Evolutionary conservation across 208 protist genomes (phyloP), one percentile per base, ranked within the genome.

Genomic region (Acanthamoeba lenticulata): DNA sequence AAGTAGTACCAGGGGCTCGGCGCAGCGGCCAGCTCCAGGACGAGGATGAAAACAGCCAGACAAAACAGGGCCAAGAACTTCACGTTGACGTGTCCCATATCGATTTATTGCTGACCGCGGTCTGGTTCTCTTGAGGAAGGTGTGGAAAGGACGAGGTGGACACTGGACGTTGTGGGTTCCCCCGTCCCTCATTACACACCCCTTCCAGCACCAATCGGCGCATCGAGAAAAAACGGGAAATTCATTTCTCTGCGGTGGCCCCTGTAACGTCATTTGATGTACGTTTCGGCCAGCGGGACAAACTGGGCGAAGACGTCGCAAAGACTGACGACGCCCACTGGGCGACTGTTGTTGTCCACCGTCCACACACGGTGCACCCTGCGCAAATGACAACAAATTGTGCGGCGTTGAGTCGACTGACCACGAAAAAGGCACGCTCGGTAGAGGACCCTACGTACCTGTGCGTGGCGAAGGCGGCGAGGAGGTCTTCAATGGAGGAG

Each of bases 311-410:
- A 29, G 6, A 79, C 36, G 19, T 79, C 69, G 38, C 38, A 79
- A 0, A 79, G 69, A 32, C 69, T 79, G 17, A 79, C 69, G 19
- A 79, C 69, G 36, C 69, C 69, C 69, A 79, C 69, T 1, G 69
- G 69, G 34, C 27, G 40, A 36, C 34, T 79, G 69, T 79, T 79
- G 69, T 36, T 79, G 69, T 79, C 69, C 69, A 79, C 69, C 36
- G 38, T 45, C 69, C 69, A 79, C 69, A 79, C 32, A 21, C 69
- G 69, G 24, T 79, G 69, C 32, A 79, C 69, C 21, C 69, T 79
- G 69, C 7, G 65, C 6, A 7, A n/a, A 11, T 27, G 29, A 4
- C n/a, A 7, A 74, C n/a, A 74, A 3, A 21, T 4, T 34, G 65
- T 7, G 27, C 27, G 29, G 36, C 34, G 67, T 42, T 42, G 38